Percentiles rank a stretch among this genome's conserved stretches.
phyloP scores from a whole-genome alignment of 1,284 basidiomycete genomes.

The Ceratobasidium sp. region DNA sequence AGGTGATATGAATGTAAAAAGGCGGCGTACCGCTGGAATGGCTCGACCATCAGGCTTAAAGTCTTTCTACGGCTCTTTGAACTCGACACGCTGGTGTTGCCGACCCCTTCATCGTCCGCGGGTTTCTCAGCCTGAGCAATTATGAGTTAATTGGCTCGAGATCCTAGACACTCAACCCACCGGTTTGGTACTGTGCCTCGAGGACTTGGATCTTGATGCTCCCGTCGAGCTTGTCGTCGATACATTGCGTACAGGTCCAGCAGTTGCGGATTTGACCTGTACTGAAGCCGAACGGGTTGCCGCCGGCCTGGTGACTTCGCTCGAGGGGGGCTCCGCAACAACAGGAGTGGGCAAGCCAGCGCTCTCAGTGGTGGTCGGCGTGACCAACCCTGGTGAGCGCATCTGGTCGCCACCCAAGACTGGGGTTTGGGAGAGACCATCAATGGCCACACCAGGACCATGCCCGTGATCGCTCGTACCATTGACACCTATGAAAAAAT shows the following conservation, averaged over 20 bases:
- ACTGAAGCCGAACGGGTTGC: not conserved
- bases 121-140: slow-evolving; percentile 22
- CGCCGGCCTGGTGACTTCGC: not conserved
- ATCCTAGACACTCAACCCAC: not conserved
- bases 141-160: not conserved
- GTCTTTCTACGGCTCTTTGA: slow-evolving; percentile 79
- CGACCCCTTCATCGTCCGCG: slow-evolving; percentile 47
- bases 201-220: slow-evolving; percentile 24
- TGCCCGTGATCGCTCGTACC: not conserved
- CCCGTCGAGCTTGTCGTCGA: slow-evolving; percentile 36
- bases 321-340: not conserved
- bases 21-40: slow-evolving; percentile 61
- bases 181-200: slow-evolving; percentile 32
- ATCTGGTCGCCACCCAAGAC: not conserved
- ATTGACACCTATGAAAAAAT: slow-evolving; percentile 15
- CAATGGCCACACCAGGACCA: not conserved
- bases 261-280: not conserved
- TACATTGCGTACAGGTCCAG: slow-evolving; percentile 20
- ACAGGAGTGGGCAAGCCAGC: slow-evolving; percentile 24
- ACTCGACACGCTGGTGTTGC: slow-evolving; percentile 52
- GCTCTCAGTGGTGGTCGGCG: slow-evolving; percentile 31
- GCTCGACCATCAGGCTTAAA: slow-evolving; percentile 85
- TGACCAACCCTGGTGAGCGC: slow-evolving; percentile 33
- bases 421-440: not conserved
- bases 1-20: not conserved